Evolutionary conservation across 2,329 filamentous ascomycete species (phyloP), one percentile per base, ranked within the genome.

Genomic region (Colletotrichum shisoi): DNA sequence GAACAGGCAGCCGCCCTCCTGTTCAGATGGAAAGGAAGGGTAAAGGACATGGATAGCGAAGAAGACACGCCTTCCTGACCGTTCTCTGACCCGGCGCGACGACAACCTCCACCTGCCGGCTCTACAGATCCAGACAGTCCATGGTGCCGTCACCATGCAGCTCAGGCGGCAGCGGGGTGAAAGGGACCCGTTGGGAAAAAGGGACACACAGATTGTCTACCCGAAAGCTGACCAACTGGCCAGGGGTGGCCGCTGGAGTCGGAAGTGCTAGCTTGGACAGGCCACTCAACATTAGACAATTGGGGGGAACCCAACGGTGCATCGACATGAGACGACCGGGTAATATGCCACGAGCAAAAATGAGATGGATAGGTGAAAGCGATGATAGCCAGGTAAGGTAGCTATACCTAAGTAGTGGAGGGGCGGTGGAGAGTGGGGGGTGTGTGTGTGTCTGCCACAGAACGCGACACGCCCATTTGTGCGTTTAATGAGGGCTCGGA

Each of bases 401-500:
- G 17, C 31, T n/a, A 31, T 31, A 27, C 24, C 24, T 31, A 31
- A 31, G 17, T 17, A 51, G 7, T 45, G 24, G 39, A 31, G 49
- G 49, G 34, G 58, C 34, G 42, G 42, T 42, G 40, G 24, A 31
- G 24, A 40, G 24, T 49, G 40, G 39, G 66, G 42, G 4, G 31
- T 31, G 31, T 34, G 42, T 5, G 24, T 19, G 62, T 53, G 51
- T 17, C 34, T 27, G 54, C 52, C 54, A 21, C 62, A 66, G 44
- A 57, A 48, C n/a, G 42, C 40, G 49, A 59, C 54, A 48, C 54
- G 62, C 67, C 69, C 59, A 70, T 69, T 70, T 66, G 69, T 61
- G 69, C 69, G 69, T 70, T 70, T 69, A 69, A 62, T 57, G 56
- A 46, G 51, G n/a, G 19, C 42, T 58, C 24, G 53, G 53, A 39